Evolutionary conservation across 768 basidiomycete genomes (phyloP).

Genomic region (Pleurotus djamor): DNA sequence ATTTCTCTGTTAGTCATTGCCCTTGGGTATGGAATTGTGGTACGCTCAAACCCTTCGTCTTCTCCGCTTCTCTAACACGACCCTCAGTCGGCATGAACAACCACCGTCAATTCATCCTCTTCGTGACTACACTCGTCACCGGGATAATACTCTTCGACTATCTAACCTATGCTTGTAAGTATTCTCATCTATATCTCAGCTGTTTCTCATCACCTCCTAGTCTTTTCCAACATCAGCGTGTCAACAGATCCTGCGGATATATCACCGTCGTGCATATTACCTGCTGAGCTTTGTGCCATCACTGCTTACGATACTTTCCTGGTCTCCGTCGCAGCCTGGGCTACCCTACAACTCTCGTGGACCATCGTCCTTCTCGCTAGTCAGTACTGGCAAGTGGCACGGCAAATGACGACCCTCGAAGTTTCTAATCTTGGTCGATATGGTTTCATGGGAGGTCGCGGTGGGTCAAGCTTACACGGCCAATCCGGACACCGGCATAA

Average conservation of each 20-base stretch:
- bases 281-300: slow-evolving; percentile 65
- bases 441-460: slow-evolving; percentile 96
- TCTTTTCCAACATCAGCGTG: slow-evolving; percentile 47
- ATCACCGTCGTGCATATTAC: slow-evolving; percentile 68
- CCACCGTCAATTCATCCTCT: slow-evolving; percentile 95
- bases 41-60: slow-evolving; percentile 22
- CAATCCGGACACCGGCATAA: slow-evolving; percentile 81
- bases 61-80: background rate
- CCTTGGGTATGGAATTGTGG: slow-evolving; percentile 99
- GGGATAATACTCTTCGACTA: slow-evolving; percentile 84
- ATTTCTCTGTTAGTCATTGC: slow-evolving; percentile 65
- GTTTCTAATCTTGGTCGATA: slow-evolving; percentile 93
- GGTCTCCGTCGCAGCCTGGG: slow-evolving; percentile 78
- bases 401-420: slow-evolving; percentile 96
- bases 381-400: slow-evolving; percentile 90
- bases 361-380: slow-evolving; percentile 82
- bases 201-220: slow-evolving; percentile 26
- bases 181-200: background rate
- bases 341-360: slow-evolving; percentile 94
- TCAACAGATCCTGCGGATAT: slow-evolving; percentile 33
- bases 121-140: slow-evolving; percentile 80
- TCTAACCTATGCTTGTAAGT: slow-evolving; percentile 79
- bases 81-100: slow-evolving; percentile 82
- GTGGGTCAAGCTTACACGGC: slow-evolving; percentile 58
- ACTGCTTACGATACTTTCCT: slow-evolving; percentile 81